Percentiles rank a stretch among this genome's conserved stretches.
Conservation (phyloP, 108 stramenopile genomes). For the Phaeodactylum tricornutum region DNA sequence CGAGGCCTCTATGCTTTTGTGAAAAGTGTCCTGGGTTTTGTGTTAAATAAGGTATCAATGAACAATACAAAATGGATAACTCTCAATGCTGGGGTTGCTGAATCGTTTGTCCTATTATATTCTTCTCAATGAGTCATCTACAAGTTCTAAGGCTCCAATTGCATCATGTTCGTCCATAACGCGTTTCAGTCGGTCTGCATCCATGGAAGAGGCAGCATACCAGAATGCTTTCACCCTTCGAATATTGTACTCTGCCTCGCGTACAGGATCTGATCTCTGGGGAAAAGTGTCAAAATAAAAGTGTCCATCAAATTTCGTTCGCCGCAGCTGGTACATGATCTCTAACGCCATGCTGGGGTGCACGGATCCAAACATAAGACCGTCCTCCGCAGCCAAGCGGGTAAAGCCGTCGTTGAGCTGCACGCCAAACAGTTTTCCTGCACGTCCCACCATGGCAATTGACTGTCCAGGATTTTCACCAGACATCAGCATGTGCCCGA, state of each 20-base stretch:
- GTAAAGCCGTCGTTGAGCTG: conserved; percentile 82
- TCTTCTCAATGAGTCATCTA: conserved; percentile 10
- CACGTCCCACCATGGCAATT: conserved; percentile 60
- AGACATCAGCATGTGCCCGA: conserved; percentile 83
- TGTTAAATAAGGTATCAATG: too few species aligned
- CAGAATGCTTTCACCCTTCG: conserved; percentile 57
- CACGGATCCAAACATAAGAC: conserved; percentile 80
- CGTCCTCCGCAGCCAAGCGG: conserved; percentile 79
- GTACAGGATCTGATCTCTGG: conserved; percentile 69
- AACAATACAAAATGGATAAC: too few species aligned
- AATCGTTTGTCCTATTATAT: too few species aligned
- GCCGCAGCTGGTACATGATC: conserved; percentile 66
- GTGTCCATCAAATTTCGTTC: conserved; percentile 57
- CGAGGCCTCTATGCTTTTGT: too few species aligned
- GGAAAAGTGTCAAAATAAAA: conserved; percentile 89
- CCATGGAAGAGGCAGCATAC: conserved; percentile 36
- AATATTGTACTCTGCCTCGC: conserved; percentile 80
- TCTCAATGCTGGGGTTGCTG: too few species aligned
- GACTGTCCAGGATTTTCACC: conserved; percentile 81
- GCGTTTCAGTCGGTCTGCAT: conserved; percentile 15
- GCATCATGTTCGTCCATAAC: conserved; percentile 63
- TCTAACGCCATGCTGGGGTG: conserved; percentile 77
- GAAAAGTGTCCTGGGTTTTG: too few species aligned
- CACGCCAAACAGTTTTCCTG: conserved; percentile 71
- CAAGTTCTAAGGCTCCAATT: conserved; percentile 48